phyloP scores from a whole-genome alignment of 2,329 filamentous ascomycete genomes.

The Xylariaceae sp. region DNA sequence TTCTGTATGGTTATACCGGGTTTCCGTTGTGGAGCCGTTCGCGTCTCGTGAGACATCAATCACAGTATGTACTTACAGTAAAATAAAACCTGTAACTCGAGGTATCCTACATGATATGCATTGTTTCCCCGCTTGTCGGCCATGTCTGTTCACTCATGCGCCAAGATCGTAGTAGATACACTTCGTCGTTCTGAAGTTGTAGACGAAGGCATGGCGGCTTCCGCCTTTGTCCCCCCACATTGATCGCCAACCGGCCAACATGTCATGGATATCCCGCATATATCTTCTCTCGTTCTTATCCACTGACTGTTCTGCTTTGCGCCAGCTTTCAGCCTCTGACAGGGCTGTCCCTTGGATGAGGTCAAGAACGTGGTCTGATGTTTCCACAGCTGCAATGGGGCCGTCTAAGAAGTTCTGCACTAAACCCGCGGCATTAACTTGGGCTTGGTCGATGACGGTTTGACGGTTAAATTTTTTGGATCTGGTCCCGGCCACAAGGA shows the following conservation, averaged over 20 bases:
- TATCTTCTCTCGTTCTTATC: slow-evolving; percentile 82
- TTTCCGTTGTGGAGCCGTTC: slow-evolving; percentile 10
- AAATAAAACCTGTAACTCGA: background rate
- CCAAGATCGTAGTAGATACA: slow-evolving; percentile 86
- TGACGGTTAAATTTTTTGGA: slow-evolving; percentile 92
- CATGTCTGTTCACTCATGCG: slow-evolving; percentile 26
- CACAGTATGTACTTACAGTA: slow-evolving; percentile 1
- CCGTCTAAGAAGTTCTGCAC: slow-evolving; percentile 75
- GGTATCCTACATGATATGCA: slow-evolving; percentile 6
- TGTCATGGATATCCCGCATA: slow-evolving; percentile 78
- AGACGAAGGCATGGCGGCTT: slow-evolving; percentile 80
- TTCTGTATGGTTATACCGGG: too few species aligned
- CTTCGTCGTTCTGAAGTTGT: slow-evolving; percentile 85
- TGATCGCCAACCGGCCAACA: slow-evolving; percentile 68
- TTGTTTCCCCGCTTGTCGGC: background rate
- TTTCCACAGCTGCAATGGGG: slow-evolving; percentile 87
- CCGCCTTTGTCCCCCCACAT: slow-evolving; percentile 60
- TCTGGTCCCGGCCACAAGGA: slow-evolving; percentile 81
- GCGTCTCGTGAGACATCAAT: slow-evolving; percentile 22
- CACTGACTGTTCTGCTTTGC: slow-evolving; percentile 77
- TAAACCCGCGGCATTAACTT: slow-evolving; percentile 63
- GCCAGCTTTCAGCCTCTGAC: slow-evolving; percentile 84
- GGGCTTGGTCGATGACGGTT: slow-evolving; percentile 82
- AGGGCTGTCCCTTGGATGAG: slow-evolving; percentile 75
- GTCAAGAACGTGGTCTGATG: slow-evolving; percentile 81